Evolutionary conservation across 257 asterid species (phyloP).

Genomic region (Ligustrum vulgare): DNA sequence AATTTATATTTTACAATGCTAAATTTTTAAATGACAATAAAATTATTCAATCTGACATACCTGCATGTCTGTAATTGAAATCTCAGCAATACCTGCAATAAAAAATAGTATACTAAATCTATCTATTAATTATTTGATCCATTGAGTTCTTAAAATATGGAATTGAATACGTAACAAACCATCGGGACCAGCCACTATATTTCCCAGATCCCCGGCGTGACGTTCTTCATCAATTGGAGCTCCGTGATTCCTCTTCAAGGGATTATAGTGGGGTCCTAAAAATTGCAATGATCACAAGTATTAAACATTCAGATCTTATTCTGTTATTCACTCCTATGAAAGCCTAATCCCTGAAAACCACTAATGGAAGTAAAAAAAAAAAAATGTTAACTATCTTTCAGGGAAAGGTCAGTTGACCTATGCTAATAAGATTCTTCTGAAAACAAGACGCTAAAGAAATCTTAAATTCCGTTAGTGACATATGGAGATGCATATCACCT

Average conservation of each 20-base stretch:
- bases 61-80: constrained; percentile 51
- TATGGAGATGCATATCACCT: not conserved
- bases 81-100: constrained; percentile 68
- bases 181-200: constrained; percentile 70
- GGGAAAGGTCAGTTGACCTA: not conserved
- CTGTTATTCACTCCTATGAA: too few relatives aligned
- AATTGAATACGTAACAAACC: constrained; percentile 38
- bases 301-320: not conserved
- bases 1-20: not conserved
- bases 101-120: not conserved
- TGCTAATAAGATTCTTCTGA: too few relatives aligned
- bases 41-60: not conserved
- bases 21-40: not conserved
- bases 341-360: not conserved
- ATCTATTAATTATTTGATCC: constrained; percentile 7
- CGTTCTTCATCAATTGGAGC: constrained; percentile 76
- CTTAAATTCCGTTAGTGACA: not conserved
- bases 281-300: not conserved
- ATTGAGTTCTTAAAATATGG: not conserved
- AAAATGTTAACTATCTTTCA: not conserved
- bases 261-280: constrained; percentile 91
- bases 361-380: not conserved
- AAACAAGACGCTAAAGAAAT: not conserved
- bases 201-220: constrained; percentile 89
- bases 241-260: constrained; percentile 75